Conservation (phyloP, 352 stramenopile genomes). For the Blastocystis sp. region DNA sequence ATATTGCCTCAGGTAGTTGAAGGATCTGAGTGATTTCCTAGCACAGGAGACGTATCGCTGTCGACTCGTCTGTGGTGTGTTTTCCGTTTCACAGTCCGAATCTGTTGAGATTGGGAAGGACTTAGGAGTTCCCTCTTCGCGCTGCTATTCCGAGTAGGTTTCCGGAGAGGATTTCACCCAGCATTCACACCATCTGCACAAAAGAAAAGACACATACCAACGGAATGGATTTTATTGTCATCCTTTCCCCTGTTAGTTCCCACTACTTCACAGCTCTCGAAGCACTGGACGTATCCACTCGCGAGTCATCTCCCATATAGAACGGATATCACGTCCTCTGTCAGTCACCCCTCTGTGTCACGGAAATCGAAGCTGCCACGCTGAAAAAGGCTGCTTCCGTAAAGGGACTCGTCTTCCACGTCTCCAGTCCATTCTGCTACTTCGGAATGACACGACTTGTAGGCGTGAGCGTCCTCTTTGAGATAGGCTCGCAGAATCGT, state of each 20-base stretch:
- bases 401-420: neutral
- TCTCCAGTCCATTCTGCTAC: slow-evolving; percentile 16
- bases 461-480: neutral
- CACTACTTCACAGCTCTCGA: neutral
- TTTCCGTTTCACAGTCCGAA: neutral
- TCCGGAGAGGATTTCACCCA: neutral
- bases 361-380: slow-evolving; percentile 17
- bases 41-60: neutral
- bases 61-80: neutral
- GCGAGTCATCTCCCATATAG: neutral
- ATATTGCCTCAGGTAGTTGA: neutral
- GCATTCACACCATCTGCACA: neutral
- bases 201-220: neutral
- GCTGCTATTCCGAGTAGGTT: neutral
- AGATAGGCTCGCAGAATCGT: neutral
- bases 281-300: neutral
- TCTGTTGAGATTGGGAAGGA: neutral
- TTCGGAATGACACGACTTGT: slow-evolving; percentile 34
- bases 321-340: slow-evolving; percentile 14
- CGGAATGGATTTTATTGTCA: neutral
- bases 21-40: neutral
- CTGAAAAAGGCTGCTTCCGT: neutral
- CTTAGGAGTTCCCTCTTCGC: neutral
- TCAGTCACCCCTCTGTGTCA: slow-evolving; percentile 7
- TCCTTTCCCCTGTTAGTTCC: neutral